Evolutionary conservation across 345 rosid genomes (phyloP).

Genomic region (Eutrema heterophyllum): DNA sequence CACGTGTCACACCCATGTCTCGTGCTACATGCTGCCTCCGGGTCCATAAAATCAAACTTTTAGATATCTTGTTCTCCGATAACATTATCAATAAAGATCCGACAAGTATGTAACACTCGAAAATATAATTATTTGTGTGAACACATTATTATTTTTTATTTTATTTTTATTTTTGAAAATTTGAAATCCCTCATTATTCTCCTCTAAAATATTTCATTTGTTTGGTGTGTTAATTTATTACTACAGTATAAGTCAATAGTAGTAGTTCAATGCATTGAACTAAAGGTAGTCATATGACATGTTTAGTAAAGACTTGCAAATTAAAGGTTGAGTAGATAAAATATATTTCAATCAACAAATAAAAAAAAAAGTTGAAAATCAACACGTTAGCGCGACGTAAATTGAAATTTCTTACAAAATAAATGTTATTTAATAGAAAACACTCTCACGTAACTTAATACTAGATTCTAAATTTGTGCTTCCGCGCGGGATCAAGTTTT

Average conservation of each 20-base stretch:
- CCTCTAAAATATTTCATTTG: neutral
- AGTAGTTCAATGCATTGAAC: neutral
- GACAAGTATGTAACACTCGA: slow-evolving; percentile 22
- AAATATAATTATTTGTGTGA: neutral
- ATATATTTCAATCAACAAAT: neutral
- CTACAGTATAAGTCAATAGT: neutral
- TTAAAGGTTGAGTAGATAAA: neutral
- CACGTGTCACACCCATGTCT: slow-evolving; percentile 23
- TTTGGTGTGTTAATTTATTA: neutral
- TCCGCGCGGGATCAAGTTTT: no score
- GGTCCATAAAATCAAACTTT: slow-evolving; percentile 27
- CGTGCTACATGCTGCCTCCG: slow-evolving; percentile 25
- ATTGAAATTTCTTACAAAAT: neutral
- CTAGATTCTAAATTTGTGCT: no score
- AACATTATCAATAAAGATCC: slow-evolving; percentile 27
- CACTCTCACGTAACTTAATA: neutral
- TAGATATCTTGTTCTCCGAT: slow-evolving; percentile 26
- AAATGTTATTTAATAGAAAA: neutral
- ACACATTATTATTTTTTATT: neutral
- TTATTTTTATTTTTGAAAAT: neutral
- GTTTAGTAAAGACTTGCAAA: neutral
- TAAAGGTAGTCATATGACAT: no score
- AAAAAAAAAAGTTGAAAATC: no score
- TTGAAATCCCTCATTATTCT: neutral
- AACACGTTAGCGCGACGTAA: neutral